Conservation (phyloP, 345 rosid genomes). For the Geranium brycei region DNA sequence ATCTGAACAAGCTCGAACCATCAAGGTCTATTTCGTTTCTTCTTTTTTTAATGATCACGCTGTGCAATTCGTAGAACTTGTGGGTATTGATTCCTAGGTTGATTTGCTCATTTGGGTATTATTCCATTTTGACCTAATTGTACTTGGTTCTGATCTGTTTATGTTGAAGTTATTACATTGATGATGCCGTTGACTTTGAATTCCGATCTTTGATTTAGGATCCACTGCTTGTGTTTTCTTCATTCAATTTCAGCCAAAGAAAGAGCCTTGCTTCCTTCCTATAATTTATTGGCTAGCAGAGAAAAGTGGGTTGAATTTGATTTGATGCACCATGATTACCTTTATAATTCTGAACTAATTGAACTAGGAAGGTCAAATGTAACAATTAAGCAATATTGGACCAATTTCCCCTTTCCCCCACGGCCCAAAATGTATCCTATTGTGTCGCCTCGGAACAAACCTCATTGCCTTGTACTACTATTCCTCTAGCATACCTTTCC, state of each 20-base stretch:
- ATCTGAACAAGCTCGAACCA: slow-evolving; percentile 81
- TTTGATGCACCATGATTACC: no score
- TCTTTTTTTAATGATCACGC: background rate
- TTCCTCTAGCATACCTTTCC: background rate
- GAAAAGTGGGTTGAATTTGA: no score
- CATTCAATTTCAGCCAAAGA: background rate
- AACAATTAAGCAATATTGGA: background rate
- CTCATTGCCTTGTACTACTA: background rate
- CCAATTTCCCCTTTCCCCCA: background rate
- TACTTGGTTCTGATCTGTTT: background rate
- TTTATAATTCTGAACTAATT: no score
- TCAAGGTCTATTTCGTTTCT: slow-evolving; percentile 35
- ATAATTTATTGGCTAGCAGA: no score
- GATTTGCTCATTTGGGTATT: background rate
- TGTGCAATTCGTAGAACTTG: background rate
- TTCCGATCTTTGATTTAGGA: background rate
- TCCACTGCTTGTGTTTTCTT: background rate
- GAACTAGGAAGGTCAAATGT: background rate
- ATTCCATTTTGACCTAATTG: background rate
- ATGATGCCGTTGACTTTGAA: background rate
- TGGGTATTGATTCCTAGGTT: background rate
- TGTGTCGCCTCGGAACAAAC: no score
- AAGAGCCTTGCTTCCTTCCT: no score
- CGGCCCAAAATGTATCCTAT: no score
- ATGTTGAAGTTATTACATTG: background rate